Conservation (phyloP, 75 land plant species). For the Sequoia sempervirens region DNA sequence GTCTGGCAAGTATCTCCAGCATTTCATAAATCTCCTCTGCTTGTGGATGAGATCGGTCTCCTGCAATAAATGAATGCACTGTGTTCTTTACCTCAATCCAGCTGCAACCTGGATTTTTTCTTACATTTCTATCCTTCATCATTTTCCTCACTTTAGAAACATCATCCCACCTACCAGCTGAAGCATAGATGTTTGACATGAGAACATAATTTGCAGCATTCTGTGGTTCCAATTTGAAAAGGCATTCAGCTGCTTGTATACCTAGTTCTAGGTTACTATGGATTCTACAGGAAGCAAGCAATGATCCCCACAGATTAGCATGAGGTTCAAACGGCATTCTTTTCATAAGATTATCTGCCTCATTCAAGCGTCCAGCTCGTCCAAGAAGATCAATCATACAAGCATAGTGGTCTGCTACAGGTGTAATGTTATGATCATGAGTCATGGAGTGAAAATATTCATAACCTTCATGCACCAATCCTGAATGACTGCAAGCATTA, state of each 20-base stretch:
- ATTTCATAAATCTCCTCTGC: constrained; percentile 32
- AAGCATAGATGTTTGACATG: constrained; percentile 60
- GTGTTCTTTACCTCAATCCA: constrained; percentile 45
- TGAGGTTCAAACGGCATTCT: constrained; percentile 39
- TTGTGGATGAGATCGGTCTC: constrained; percentile 47
- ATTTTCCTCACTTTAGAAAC: constrained; percentile 39
- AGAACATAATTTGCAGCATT: constrained; percentile 54
- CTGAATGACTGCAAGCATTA: constrained; percentile 32
- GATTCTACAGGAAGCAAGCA: constrained; percentile 50
- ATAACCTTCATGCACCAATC: constrained; percentile 44
- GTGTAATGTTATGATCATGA: constrained; percentile 30
- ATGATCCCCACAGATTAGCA: constrained; percentile 49
- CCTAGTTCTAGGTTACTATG: constrained; percentile 44
- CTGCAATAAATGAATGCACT: constrained; percentile 50
- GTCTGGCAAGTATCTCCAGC: constrained; percentile 22
- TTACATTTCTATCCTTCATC: constrained; percentile 45
- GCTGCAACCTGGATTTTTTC: constrained; percentile 60
- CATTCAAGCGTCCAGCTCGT: constrained; percentile 43
- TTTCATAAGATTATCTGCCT: constrained; percentile 43
- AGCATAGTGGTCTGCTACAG: constrained; percentile 56
- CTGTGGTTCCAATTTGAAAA: constrained; percentile 35
- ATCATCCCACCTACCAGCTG: constrained; percentile 48
- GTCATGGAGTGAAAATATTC: constrained; percentile 35
- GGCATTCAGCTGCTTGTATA: constrained; percentile 33
- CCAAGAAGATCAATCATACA: constrained; percentile 66